A percentile compares a stretch with the other conserved stretches of the same genome.
phyloP scores from a whole-genome alignment of 148 eudicot genomes.

The Arctostaphylos glauca region DNA sequence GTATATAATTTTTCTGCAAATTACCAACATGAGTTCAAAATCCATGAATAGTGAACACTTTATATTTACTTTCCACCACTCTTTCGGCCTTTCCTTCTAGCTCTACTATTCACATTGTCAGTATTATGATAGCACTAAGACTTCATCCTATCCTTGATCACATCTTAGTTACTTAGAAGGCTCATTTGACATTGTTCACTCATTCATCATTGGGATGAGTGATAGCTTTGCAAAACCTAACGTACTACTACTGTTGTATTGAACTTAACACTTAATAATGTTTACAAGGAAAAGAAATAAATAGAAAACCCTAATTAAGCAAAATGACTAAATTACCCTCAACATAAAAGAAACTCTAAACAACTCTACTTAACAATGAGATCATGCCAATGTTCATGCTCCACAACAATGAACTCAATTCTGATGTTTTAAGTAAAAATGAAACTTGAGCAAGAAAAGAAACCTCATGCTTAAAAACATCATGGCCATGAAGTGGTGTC shows the following conservation, averaged over 20 bases:
- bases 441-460: slow-evolving; percentile 6
- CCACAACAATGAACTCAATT: background rate
- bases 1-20: background rate
- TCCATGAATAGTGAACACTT: background rate
- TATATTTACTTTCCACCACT: background rate
- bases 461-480: slow-evolving; percentile 5
- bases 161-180: background rate
- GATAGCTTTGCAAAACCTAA: too few species aligned
- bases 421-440: background rate
- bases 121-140: too few species aligned
- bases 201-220: background rate
- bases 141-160: background rate
- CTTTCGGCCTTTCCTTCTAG: background rate
- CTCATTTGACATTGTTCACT: background rate
- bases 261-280: too few species aligned
- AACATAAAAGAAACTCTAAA: too few species aligned
- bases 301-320: too few species aligned
- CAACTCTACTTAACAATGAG: too few species aligned
- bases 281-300: too few species aligned
- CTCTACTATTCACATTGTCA: background rate
- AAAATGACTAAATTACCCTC: too few species aligned
- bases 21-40: background rate
- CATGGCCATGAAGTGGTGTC: background rate
- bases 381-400: background rate
- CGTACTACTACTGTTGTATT: too few species aligned